Conservation (phyloP, 768 basidiomycete genomes). For the Serendipita sp. region DNA sequence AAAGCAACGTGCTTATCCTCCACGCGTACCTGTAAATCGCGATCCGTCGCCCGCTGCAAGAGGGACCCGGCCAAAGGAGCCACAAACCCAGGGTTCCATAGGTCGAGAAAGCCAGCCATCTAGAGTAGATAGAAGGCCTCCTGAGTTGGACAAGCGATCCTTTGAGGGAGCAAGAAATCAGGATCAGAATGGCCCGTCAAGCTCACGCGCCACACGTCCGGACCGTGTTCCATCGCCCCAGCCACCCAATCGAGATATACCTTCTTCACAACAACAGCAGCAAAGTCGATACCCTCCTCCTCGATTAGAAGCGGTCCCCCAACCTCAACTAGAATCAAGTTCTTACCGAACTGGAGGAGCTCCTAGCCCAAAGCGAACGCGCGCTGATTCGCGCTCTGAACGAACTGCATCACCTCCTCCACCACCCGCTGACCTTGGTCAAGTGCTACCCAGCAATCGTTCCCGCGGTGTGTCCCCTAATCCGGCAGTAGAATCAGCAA, state of each 20-base stretch:
- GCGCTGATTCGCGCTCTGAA: background rate
- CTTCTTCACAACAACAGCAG: too few species aligned
- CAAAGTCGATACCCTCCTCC: too few species aligned
- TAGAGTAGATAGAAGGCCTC: background rate
- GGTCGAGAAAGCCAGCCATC: background rate
- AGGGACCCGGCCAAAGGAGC: background rate
- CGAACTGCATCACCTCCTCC: slow-evolving; percentile 16
- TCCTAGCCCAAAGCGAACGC: background rate
- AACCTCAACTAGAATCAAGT: background rate
- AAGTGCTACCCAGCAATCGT: too few species aligned
- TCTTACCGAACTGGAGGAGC: background rate
- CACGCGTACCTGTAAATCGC: background rate
- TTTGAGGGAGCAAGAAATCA: background rate
- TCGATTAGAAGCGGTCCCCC: background rate
- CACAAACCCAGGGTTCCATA: background rate
- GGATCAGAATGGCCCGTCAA: background rate
- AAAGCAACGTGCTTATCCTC: background rate
- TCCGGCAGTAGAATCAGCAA: background rate
- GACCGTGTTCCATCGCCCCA: background rate
- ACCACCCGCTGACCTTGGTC: slow-evolving; percentile 3
- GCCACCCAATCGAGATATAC: too few species aligned
- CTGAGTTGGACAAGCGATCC: background rate
- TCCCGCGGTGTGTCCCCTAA: background rate
- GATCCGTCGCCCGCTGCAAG: background rate
- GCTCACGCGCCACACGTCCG: background rate